Conservation (phyloP, 371 early-diverging fungal species). For the Mortierella sp. region DNA sequence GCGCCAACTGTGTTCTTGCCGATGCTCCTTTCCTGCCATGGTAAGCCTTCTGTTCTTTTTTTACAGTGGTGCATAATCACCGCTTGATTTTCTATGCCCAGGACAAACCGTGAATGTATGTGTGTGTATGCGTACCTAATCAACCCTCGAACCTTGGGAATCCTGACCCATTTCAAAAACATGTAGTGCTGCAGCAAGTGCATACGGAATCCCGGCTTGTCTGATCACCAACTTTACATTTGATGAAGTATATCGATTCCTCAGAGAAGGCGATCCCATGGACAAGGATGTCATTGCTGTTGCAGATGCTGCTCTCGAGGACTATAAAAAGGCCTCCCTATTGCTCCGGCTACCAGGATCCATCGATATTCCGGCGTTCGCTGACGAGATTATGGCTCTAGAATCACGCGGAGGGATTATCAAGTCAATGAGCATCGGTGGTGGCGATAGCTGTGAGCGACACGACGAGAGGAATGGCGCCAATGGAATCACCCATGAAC, state of each 20-base stretch:
- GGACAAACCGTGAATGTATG: too few relatives aligned
- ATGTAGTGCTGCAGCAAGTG: slow-evolving; percentile 70
- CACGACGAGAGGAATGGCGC: too few relatives aligned
- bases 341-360: slow-evolving; percentile 78
- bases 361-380: slow-evolving; percentile 74
- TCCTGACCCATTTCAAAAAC: too few relatives aligned
- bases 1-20: slow-evolving; percentile 71
- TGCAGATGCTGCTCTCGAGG: slow-evolving; percentile 59
- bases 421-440: too few relatives aligned
- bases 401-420: too few relatives aligned
- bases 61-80: too few relatives aligned
- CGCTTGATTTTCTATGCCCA: too few relatives aligned
- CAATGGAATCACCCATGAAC: too few relatives aligned
- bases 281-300: slow-evolving; percentile 62
- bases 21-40: slow-evolving; percentile 80
- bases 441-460: neutral
- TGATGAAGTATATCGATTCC: slow-evolving; percentile 75
- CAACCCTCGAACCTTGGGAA: too few relatives aligned
- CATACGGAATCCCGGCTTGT: slow-evolving; percentile 69
- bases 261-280: slow-evolving; percentile 65
- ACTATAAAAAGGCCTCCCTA: slow-evolving; percentile 70
- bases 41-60: slow-evolving; percentile 57
- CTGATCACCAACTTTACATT: slow-evolving; percentile 84
- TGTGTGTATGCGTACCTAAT: too few relatives aligned
- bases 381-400: slow-evolving; percentile 44